Percentiles rank a stretch among this genome's conserved stretches.
Evolutionary conservation across 2,329 filamentous ascomycete genomes (phyloP).

Genomic region (Teratosphaeria viscida): DNA sequence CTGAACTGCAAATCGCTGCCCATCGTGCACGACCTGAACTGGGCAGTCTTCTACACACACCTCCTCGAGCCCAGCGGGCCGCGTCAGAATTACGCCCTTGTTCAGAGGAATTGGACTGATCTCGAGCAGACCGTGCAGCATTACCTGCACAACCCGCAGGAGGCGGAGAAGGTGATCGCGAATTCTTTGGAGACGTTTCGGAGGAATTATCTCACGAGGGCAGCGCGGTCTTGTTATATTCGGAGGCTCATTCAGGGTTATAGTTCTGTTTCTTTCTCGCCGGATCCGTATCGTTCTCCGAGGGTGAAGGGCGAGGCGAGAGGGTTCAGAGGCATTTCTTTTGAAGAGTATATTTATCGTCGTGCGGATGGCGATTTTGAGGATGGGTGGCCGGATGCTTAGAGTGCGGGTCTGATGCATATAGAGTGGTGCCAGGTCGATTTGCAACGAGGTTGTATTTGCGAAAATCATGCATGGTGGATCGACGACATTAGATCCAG

Average conservation of each 20-base stretch:
- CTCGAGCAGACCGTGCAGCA: constrained; percentile 16
- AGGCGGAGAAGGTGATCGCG: constrained; percentile 16
- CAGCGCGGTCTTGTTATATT: constrained; percentile 23
- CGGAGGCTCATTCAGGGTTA: constrained; percentile 21
- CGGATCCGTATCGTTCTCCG: background rate
- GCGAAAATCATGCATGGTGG: too few relatives aligned
- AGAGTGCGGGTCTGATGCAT: background rate
- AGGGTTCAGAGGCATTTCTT: background rate
- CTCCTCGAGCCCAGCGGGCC: constrained; percentile 17
- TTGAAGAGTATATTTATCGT: background rate
- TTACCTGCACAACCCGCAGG: constrained; percentile 14
- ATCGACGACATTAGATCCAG: too few relatives aligned
- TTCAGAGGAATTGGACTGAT: constrained; percentile 21
- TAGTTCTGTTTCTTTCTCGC: constrained; percentile 4
- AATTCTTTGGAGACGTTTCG: constrained; percentile 19
- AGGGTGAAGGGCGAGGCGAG: background rate
- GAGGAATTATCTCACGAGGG: constrained; percentile 20
- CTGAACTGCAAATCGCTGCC: constrained; percentile 24
- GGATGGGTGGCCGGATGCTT: background rate
- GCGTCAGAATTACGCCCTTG: constrained; percentile 19
- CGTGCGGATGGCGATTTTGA: background rate
- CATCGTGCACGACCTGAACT: constrained; percentile 21
- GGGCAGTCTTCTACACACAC: constrained; percentile 22
- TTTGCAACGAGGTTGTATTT: background rate
- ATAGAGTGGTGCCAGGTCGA: background rate